A percentile compares a stretch with the other conserved stretches of the same genome.
These are phyloP conservation scores for Zelonia costaricensis DNA, from an alignment of 208 protist species.

Conservation along the genomic window DNA sequence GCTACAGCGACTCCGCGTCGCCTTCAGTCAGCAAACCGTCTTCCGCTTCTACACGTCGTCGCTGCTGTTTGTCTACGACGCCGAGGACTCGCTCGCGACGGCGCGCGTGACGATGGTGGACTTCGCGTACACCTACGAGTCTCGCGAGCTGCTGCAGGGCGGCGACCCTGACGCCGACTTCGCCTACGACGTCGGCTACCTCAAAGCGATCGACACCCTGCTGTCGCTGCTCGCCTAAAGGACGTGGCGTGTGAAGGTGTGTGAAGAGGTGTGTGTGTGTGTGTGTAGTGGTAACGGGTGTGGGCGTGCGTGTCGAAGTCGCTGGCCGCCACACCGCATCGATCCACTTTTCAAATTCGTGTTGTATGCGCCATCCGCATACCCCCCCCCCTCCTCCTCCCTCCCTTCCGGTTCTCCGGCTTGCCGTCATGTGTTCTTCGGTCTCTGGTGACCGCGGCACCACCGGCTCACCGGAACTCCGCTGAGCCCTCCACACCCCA, in stretches of 20 bases:
- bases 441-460: too few species aligned
- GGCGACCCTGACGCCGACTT: slow-evolving; percentile 60
- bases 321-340: too few species aligned
- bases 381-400: too few species aligned
- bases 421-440: too few species aligned
- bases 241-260: not conserved
- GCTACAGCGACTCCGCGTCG: slow-evolving; percentile 47
- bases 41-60: slow-evolving; percentile 90
- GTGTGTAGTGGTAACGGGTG: slow-evolving; percentile 1
- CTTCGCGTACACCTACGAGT: slow-evolving; percentile 89
- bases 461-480: too few species aligned
- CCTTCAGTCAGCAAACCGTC: slow-evolving; percentile 61
- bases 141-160: slow-evolving; percentile 55
- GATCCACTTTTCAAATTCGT: too few species aligned
- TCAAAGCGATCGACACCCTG: slow-evolving; percentile 76
- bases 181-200: slow-evolving; percentile 73
- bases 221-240: slow-evolving; percentile 48
- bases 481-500: too few species aligned
- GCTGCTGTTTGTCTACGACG: slow-evolving; percentile 88
- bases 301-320: too few species aligned
- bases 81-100: slow-evolving; percentile 55
- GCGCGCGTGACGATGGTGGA: slow-evolving; percentile 86
- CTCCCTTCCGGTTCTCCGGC: too few species aligned
- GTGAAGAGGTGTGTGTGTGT: not conserved
- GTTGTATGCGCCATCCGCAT: too few species aligned